These are phyloP conservation scores for Ananas comosus DNA, from an alignment of 176 grass and related monocot genomes.

Conservation along the genomic window DNA sequence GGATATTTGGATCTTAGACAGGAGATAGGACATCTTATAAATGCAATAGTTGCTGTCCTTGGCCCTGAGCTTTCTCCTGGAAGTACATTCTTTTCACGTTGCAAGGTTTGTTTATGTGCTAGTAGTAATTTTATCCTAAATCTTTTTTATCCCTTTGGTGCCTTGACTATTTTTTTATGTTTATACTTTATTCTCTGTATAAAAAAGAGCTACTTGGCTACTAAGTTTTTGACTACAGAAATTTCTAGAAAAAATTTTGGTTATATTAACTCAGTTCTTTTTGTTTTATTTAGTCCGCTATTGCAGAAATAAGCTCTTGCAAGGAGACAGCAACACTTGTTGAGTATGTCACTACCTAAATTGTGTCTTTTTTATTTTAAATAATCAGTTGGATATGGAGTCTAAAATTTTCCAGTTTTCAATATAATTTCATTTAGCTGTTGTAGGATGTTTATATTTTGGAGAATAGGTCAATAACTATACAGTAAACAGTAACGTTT, in stretches of 20 bases:
- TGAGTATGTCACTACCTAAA: conserved; percentile 51
- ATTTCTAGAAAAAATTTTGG: neutral
- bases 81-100: conserved; percentile 95
- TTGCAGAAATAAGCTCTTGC: conserved; percentile 93
- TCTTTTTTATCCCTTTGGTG: neutral
- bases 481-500: neutral
- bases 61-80: conserved; percentile 89
- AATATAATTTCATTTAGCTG: conserved; percentile 12
- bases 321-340: conserved; percentile 77
- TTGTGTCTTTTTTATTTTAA: conserved; percentile 19
- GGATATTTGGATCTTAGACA: conserved; percentile 85
- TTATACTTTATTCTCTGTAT: conserved; percentile 10
- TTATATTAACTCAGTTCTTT: conserved; percentile 17
- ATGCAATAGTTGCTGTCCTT: conserved; percentile 95
- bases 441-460: conserved; percentile 25
- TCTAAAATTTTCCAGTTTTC: neutral
- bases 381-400: conserved; percentile 12
- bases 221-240: neutral
- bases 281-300: conserved; percentile 64
- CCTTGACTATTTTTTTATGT: conserved; percentile 13
- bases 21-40: conserved; percentile 81
- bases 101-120: conserved; percentile 51
- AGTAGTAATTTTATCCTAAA: neutral
- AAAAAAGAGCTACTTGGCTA: neutral
- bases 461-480: conserved; percentile 5